A percentile compares a stretch with the other conserved stretches of the same genome.
phyloP scores from a whole-genome alignment of 192 early-diverging fungal species.

The Coemansia sp. region DNA sequence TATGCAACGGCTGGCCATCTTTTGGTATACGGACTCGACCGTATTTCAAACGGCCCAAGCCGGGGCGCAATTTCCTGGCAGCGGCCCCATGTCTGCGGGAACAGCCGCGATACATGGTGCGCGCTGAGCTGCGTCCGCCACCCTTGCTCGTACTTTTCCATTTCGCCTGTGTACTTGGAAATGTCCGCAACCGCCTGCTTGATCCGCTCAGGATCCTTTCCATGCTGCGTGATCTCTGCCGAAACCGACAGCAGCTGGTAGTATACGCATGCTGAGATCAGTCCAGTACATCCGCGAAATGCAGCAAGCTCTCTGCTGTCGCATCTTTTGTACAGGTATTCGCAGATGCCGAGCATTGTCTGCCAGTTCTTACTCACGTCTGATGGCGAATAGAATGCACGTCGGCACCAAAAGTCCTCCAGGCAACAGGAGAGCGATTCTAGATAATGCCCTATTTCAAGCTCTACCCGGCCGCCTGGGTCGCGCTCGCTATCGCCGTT shows the following conservation, averaged over 20 bases:
- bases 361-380: constrained; percentile 44
- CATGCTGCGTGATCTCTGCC: constrained; percentile 15
- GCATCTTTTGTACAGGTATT: constrained; percentile 26
- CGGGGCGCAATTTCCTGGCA: constrained; percentile 17
- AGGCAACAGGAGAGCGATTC: constrained; percentile 51
- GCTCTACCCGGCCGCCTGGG: constrained; percentile 24
- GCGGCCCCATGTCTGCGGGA: constrained; percentile 42
- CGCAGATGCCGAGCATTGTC: constrained; percentile 44
- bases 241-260: constrained; percentile 35
- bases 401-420: constrained; percentile 47
- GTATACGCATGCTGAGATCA: constrained; percentile 29
- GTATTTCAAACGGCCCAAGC: constrained; percentile 30
- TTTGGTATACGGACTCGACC: constrained; percentile 29
- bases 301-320: constrained; percentile 16
- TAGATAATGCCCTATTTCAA: constrained; percentile 43
- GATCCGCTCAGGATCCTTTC: constrained; percentile 1
- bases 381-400: constrained; percentile 18
- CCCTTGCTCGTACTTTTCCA: constrained; percentile 28
- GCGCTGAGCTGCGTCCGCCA: constrained; percentile 24
- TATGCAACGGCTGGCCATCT: constrained; percentile 45
- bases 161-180: constrained; percentile 18
- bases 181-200: constrained; percentile 13
- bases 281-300: constrained; percentile 36
- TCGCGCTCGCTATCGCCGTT: constrained; percentile 42
- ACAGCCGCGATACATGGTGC: constrained; percentile 19